Evolutionary conservation across 805 yeast genomes (phyloP), one percentile per base, ranked within the genome.

Genomic region (Yarrowia sp.): DNA sequence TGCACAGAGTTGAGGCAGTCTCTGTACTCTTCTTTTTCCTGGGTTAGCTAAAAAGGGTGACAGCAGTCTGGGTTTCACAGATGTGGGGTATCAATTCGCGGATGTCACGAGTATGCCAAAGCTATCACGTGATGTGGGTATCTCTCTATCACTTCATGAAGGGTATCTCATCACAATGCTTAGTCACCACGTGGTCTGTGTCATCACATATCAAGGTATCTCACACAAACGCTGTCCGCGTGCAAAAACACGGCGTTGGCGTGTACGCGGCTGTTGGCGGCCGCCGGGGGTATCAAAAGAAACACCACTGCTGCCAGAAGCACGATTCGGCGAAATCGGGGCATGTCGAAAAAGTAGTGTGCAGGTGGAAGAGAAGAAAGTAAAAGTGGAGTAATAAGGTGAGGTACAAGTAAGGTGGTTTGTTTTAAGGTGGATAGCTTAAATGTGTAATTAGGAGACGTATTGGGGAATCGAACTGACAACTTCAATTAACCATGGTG

Each of bases 1-100:
- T 73, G 32, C 52, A 68, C 15, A 71, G 71, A 49, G 67, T 70
- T 41, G 73, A 73, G 11, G 61, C 45, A 56, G 12, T 56, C 38
- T 11, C 48, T 38, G 48, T 56, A 56, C 48, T 56, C 63, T 42
- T 56, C 63, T 10, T 59, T 61, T 56, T 56, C 63, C 63, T 56
- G 48, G 36, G 63, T 56, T 56, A 56, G 63, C 11, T 14, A 14
- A 26, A 26, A 0, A 26, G 7, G 32, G 32, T 26, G 7, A 19
- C 19, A 19, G 19, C 19, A 19, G 19, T 19, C 19, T 19, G 19
- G 19, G 19, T 19, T 19, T 19, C 19, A 19, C 19, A 19, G 19
- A 19, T 19, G 19, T 19, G 19, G 19, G 19, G 19, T 19, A 19
- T 19, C 19, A 19, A 19, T 19, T 19, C 19, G 19, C 19, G 19